These are phyloP conservation scores for Chaetothyriales sp. DNA, from an alignment of 2,329 filamentous ascomycete genomes.

Conservation along the genomic window DNA sequence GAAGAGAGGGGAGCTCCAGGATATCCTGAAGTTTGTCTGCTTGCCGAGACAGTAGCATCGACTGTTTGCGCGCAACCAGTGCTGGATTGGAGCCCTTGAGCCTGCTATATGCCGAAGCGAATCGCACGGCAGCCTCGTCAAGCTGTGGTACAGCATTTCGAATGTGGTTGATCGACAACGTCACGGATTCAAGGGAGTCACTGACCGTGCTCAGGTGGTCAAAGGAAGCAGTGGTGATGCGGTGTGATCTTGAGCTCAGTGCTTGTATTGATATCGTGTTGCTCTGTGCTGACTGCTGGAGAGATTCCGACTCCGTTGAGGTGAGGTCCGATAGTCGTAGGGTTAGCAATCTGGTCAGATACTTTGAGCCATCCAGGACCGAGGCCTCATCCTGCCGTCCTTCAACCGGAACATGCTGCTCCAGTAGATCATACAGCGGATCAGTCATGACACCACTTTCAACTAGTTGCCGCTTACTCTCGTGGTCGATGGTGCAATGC, in stretches of 20 bases:
- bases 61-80: conserved; percentile 59
- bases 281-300: conserved; percentile 69
- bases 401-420: conserved; percentile 39
- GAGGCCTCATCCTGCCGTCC: conserved; percentile 25
- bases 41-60: conserved; percentile 69
- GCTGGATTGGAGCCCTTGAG: conserved; percentile 46
- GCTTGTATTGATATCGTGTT: conserved; percentile 69
- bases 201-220: conserved; percentile 59
- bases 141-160: conserved; percentile 60
- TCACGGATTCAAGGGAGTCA: conserved; percentile 55
- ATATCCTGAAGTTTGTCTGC: conserved; percentile 81
- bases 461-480: neutral
- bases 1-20: conserved; percentile 70
- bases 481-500: neutral
- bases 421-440: conserved; percentile 58
- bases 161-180: conserved; percentile 50
- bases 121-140: conserved; percentile 61
- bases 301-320: conserved; percentile 58
- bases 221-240: conserved; percentile 65
- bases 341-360: conserved; percentile 63
- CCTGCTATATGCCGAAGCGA: conserved; percentile 71
- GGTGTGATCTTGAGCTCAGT: conserved; percentile 79
- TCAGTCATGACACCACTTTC: conserved; percentile 42
- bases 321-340: conserved; percentile 59
- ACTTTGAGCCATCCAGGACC: conserved; percentile 36